A percentile compares a stretch with the other conserved stretches of the same genome.
phyloP scores from a whole-genome alignment of 2,329 filamentous ascomycete species.

The Zarea fungicola region DNA sequence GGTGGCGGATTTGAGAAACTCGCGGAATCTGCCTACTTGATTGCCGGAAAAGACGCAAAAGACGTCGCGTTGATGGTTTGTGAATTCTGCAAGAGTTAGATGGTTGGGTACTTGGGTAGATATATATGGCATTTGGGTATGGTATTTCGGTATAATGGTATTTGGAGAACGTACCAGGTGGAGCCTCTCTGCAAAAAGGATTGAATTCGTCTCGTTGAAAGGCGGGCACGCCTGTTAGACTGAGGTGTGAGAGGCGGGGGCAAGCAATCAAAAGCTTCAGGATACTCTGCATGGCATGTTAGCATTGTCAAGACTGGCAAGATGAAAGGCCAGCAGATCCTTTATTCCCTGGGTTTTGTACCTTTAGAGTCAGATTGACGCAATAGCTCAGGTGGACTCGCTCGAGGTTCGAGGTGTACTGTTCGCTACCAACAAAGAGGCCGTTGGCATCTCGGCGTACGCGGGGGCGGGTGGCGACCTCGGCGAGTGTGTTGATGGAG shows the following conservation, averaged over 20 bases:
- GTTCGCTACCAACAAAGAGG: constrained; percentile 45
- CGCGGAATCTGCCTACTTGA: constrained; percentile 71
- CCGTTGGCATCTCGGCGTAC: constrained; percentile 44
- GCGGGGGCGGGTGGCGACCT: constrained; percentile 53
- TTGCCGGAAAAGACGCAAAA: constrained; percentile 96
- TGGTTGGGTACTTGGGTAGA: too few relatives aligned
- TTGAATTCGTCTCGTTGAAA: constrained; percentile 84
- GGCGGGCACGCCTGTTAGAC: constrained; percentile 86
- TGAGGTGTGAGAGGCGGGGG: constrained; percentile 86
- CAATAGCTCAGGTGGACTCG: constrained; percentile 96
- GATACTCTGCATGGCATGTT: constrained; percentile 64
- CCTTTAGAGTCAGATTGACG: constrained; percentile 72
- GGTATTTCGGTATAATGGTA: background rate
- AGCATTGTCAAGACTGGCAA: background rate
- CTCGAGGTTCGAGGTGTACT: constrained; percentile 66
- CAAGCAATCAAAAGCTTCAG: constrained; percentile 85
- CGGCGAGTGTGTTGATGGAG: constrained; percentile 80
- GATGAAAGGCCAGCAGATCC: constrained; percentile 29
- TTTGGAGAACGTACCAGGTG: constrained; percentile 47
- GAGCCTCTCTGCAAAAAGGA: constrained; percentile 79
- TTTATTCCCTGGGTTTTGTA: too few relatives aligned
- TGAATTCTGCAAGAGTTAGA: constrained; percentile 69
- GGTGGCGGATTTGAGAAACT: constrained; percentile 62
- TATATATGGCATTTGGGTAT: too few relatives aligned
- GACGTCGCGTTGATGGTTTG: constrained; percentile 86